These are phyloP conservation scores for Trichoderma sp. DNA, from an alignment of 2,329 filamentous ascomycete species.

Conservation along the genomic window DNA sequence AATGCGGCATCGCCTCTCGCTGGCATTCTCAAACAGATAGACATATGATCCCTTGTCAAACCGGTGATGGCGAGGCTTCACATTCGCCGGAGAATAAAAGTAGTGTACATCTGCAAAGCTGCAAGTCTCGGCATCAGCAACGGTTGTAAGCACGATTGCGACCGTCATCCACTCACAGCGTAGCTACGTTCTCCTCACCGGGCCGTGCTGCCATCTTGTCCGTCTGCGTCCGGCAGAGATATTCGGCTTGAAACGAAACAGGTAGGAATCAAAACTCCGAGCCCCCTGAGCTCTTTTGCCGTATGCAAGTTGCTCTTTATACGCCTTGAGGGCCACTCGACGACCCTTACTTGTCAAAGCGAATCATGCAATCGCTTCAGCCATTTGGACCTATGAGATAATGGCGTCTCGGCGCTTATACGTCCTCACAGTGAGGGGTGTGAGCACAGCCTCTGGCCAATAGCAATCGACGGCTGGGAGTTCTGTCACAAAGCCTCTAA, in stretches of 20 bases:
- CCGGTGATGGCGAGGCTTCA: constrained; percentile 70
- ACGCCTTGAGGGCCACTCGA: background rate
- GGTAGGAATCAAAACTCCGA: constrained; percentile 3
- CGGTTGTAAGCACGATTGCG: background rate
- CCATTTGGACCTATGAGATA: background rate
- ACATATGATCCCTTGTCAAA: constrained; percentile 79
- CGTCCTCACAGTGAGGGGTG: constrained; percentile 16
- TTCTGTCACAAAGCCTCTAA: constrained; percentile 2
- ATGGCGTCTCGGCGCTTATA: constrained; percentile 19
- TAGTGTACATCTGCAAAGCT: constrained; percentile 80
- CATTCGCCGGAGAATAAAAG: constrained; percentile 66
- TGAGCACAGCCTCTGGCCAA: constrained; percentile 16
- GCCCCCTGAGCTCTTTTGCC: background rate
- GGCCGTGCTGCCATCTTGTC: constrained; percentile 43
- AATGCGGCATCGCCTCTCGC: constrained; percentile 63
- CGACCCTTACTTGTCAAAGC: background rate
- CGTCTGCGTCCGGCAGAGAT: background rate
- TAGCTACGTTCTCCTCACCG: constrained; percentile 51
- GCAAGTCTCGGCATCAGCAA: background rate
- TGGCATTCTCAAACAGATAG: constrained; percentile 73
- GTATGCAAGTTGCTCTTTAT: constrained; percentile 12
- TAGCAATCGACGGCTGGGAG: background rate
- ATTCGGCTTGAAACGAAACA: background rate
- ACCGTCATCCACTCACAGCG: constrained; percentile 41
- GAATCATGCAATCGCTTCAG: constrained; percentile 6